A percentile compares a stretch with the other conserved stretches of the same genome.
Evolutionary conservation across 2,329 filamentous ascomycete species (phyloP).

Genomic region (Pestalotiopsis sp.): DNA sequence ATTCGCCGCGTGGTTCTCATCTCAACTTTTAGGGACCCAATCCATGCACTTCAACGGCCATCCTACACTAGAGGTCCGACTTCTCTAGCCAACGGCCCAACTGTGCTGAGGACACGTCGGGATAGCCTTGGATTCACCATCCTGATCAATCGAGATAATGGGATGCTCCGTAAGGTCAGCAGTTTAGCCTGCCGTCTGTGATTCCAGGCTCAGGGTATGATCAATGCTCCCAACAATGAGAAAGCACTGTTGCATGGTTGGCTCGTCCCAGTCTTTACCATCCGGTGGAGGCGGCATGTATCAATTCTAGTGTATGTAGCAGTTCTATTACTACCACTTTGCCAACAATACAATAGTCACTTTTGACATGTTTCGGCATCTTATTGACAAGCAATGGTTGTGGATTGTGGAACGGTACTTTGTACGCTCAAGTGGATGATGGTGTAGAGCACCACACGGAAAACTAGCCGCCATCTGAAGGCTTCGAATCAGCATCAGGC

Average conservation of each 20-base stretch:
- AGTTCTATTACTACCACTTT: not conserved
- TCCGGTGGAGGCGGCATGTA: not conserved
- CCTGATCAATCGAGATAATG: not conserved
- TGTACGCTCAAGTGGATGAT: not conserved
- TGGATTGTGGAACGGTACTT: not conserved
- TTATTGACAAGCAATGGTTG: not conserved
- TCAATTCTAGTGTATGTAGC: not conserved
- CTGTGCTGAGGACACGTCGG: not conserved
- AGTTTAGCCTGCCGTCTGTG: not conserved
- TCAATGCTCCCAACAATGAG: not conserved
- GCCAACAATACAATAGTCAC: not conserved
- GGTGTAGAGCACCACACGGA: not conserved
- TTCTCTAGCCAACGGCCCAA: not conserved
- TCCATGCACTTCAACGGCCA: constrained; percentile 3
- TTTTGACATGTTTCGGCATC: not conserved
- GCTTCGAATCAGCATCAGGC: not conserved
- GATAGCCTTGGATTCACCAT: not conserved
- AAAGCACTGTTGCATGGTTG: not conserved
- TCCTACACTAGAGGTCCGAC: not conserved
- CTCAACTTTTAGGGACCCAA: not conserved
- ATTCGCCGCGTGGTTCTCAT: constrained; percentile 7
- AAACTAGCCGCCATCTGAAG: not conserved
- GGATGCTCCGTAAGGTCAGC: not conserved
- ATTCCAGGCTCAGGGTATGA: not conserved
- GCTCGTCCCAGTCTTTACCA: not conserved